These are phyloP conservation scores for Suhomyces yuchorum DNA, from an alignment of 1,139 yeast species.

Conservation along the genomic window DNA sequence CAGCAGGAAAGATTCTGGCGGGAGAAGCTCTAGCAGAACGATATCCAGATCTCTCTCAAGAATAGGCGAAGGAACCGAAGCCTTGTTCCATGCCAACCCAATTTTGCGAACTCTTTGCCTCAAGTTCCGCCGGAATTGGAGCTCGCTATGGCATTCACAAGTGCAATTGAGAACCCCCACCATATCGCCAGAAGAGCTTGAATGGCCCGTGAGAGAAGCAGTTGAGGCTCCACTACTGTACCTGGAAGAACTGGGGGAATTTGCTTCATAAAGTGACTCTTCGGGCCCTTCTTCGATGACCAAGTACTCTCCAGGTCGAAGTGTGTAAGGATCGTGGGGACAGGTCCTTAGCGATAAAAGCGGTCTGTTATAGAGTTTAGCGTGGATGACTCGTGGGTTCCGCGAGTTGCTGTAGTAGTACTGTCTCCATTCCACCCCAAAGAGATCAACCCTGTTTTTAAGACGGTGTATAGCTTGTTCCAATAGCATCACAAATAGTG, in stretches of 20 bases:
- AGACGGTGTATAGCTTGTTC: constrained; percentile 12
- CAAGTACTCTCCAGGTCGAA: constrained; percentile 23
- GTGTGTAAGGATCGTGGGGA: constrained; percentile 22
- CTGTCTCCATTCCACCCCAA: constrained; percentile 21
- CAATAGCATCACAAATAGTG: neutral
- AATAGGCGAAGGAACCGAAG: neutral
- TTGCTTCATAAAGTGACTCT: neutral
- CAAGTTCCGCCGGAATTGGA: neutral
- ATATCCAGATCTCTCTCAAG: no score
- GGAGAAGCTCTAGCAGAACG: no score
- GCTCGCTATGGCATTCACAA: neutral
- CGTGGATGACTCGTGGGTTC: constrained; percentile 27
- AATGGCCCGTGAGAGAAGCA: neutral
- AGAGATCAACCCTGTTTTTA: constrained; percentile 14
- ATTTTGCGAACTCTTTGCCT: neutral
- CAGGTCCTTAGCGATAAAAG: constrained; percentile 24
- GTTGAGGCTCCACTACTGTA: neutral
- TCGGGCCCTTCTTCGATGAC: constrained; percentile 8
- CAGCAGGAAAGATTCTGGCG: no score
- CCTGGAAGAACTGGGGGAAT: neutral
- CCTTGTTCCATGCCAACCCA: neutral
- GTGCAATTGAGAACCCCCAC: neutral
- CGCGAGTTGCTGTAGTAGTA: constrained; percentile 24
- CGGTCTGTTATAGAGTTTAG: constrained; percentile 20
- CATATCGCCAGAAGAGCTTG: neutral